A percentile compares a stretch with the other conserved stretches of the same genome.
phyloP scores from a whole-genome alignment of 305 asterid species.

The Solanum hybrid region DNA sequence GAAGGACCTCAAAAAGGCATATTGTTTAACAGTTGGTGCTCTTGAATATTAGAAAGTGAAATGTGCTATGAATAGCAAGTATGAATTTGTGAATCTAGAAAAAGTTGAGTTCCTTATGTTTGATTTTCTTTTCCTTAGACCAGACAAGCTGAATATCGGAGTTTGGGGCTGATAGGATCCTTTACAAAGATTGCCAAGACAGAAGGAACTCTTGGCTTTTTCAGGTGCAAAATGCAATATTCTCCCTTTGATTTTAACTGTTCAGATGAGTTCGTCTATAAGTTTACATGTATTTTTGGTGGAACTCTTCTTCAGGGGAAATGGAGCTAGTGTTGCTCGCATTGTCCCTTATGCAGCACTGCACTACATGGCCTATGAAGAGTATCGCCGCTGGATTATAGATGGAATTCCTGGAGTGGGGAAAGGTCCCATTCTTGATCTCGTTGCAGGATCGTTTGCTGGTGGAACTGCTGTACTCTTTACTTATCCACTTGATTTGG shows the following conservation, averaged over 20 bases:
- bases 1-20: background rate
- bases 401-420: conserved; percentile 49
- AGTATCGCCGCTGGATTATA: conserved; percentile 79
- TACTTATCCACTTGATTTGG: conserved; percentile 94
- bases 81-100: background rate
- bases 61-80: background rate
- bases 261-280: background rate
- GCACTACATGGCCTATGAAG: conserved; percentile 93
- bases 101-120: background rate
- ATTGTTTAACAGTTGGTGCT: background rate
- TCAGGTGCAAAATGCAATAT: conserved; percentile 40
- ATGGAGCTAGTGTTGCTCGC: conserved; percentile 94
- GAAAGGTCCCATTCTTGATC: conserved; percentile 91
- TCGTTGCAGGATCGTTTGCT: conserved; percentile 88
- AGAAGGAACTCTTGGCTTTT: conserved; percentile 81
- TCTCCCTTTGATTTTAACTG: background rate
- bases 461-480: conserved; percentile 96
- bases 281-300: background rate
- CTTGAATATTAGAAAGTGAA: too few species aligned
- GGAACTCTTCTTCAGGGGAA: conserved; percentile 49
- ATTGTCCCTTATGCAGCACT: conserved; percentile 95
- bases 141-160: conserved; percentile 67
- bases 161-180: conserved; percentile 73
- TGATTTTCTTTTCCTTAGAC: conserved; percentile 35
- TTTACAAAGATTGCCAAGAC: conserved; percentile 69